These are phyloP conservation scores for Trypanosoma avium DNA, from an alignment of 208 protist species.

Conservation along the genomic window DNA sequence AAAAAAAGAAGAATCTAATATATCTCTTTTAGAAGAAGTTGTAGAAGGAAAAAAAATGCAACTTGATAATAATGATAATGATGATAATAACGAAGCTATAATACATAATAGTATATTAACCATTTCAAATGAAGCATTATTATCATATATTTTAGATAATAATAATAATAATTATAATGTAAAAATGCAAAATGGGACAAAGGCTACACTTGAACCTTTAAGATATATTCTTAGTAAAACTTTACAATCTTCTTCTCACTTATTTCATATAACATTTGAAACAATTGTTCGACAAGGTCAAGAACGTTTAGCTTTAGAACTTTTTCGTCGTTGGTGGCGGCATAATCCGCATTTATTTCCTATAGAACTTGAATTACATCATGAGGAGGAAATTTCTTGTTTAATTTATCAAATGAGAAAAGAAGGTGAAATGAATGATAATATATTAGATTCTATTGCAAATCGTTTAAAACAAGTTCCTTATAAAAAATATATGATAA, in stretches of 20 bases:
- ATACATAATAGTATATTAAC: not conserved
- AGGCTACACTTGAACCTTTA: slow-evolving; percentile 1
- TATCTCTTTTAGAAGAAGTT: not conserved
- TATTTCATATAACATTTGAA: slow-evolving; percentile 62
- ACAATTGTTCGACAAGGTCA: slow-evolving; percentile 27
- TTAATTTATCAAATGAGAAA: not conserved
- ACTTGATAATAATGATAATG: no score
- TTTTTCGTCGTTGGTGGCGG: slow-evolving; percentile 74
- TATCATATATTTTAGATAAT: slow-evolving; percentile 4
- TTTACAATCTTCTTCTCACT: slow-evolving; percentile 48
- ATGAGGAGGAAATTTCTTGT: slow-evolving; percentile 21
- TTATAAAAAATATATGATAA: slow-evolving; percentile 37
- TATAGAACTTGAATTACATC: slow-evolving; percentile 41
- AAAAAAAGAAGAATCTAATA: not conserved
- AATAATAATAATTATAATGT: not conserved
- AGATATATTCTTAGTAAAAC: slow-evolving; percentile 18
- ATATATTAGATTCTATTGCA: slow-evolving; percentile 19
- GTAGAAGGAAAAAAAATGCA: not conserved
- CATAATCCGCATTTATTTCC: slow-evolving; percentile 66
- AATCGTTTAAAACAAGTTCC: slow-evolving; percentile 23
- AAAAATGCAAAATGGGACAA: not conserved
- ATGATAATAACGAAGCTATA: not conserved
- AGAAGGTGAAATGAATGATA: not conserved
- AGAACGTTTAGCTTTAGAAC: slow-evolving; percentile 36
- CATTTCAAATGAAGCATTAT: not conserved